Evolutionary conservation across 257 asterid genomes (phyloP).

Genomic region (Solanum peruvianum): DNA sequence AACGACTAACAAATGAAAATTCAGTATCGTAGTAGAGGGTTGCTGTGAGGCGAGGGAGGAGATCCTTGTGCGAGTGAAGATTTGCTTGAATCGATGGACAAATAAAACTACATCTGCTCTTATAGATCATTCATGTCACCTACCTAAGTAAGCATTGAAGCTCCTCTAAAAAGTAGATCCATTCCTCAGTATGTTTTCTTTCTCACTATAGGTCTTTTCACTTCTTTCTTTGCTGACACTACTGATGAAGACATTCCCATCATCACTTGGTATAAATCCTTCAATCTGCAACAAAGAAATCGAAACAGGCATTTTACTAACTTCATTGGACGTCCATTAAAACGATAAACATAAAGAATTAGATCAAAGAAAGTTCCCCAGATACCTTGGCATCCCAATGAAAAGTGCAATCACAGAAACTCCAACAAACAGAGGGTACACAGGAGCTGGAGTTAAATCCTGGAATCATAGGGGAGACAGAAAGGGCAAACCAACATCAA

Average conservation of each 20-base stretch:
- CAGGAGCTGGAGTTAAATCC: constrained; percentile 86
- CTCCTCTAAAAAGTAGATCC: not conserved
- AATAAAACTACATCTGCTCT: not conserved
- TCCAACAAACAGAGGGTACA: constrained; percentile 76
- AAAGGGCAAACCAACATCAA: not conserved
- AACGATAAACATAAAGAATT: not conserved
- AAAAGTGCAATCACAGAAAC: constrained; percentile 57
- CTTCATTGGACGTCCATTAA: not conserved
- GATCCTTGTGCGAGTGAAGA: not conserved
- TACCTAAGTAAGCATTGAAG: not conserved
- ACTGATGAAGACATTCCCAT: constrained; percentile 26
- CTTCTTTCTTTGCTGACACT: constrained; percentile 55
- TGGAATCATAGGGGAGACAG: constrained; percentile 7
- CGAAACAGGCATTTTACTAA: not conserved
- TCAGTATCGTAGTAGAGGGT: not conserved
- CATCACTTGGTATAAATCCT: constrained; percentile 53
- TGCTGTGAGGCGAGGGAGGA: not conserved
- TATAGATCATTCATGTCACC: not conserved
- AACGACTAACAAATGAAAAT: not conserved
- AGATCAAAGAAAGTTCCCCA: not conserved
- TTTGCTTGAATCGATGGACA: not conserved
- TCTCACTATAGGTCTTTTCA: constrained; percentile 38
- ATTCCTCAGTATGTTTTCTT: constrained; percentile 55
- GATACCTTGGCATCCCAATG: constrained; percentile 84
- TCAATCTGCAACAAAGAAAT: constrained; percentile 37